Evolutionary conservation across 176 grass and related monocot genomes (phyloP), one percentile per base, ranked within the genome.

Genomic region (Oryza longistaminata): DNA sequence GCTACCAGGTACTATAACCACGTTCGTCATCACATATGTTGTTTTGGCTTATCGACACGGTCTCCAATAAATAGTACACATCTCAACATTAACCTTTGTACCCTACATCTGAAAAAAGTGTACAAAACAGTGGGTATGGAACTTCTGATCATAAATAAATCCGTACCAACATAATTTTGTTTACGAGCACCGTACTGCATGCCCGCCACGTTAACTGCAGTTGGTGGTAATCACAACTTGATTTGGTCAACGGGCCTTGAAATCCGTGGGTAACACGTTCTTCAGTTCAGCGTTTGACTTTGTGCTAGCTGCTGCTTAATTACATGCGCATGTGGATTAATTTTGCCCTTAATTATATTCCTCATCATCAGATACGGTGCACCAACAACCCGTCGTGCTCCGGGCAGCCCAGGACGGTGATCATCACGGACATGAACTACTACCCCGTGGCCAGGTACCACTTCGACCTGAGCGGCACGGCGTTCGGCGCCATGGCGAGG

Each of bases 351-450:
- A 31, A 31, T 31, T 31, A 31, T 31, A 31, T 31, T 31, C 29
- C 29, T 31, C 29, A 31, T 31, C 85, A 93, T 31, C 85, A 93
- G 91, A 50, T 93, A 50, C 40, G 53, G 16, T 93, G 91, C 91
- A 22, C 2, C 10, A 67, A 61, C 1, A 64, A 93, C 70, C 46
- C 42, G 0, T 83, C 88, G 3, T 93, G 91, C 74, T 93, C 91
- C 21, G 85, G 85, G 12, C 15, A 66, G 2, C 15, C 55, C 5
- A 17, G 73, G 78, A 90, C 74, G 26, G 67, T 93, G 14, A 37
- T 85, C 9, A 90, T 93, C 81, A 90, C 91, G 0, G 91, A 93
- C 88, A 90, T 90, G 88, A 90, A 90, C 88, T 90, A 90, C 83
- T 90, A 90, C 74, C 88, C 88, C 0, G 88, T 90, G 4, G 83